These are phyloP conservation scores for Entelexis sorbosivorans DNA, from an alignment of 1,139 yeast genomes.

Conservation along the genomic window DNA sequence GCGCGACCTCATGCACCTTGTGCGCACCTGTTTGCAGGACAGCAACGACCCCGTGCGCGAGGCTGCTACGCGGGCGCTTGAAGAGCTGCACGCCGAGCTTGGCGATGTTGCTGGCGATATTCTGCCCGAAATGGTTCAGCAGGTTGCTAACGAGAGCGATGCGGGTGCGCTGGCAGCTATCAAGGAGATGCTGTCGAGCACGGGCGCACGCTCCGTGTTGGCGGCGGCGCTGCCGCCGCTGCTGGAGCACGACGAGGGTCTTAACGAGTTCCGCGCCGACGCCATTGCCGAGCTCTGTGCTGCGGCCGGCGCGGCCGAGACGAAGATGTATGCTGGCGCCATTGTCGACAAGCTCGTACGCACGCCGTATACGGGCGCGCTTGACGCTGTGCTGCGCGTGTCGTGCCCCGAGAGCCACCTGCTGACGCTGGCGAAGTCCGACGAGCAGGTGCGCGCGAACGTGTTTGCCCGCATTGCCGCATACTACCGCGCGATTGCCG, in stretches of 20 bases:
- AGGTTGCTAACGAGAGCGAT: slow-evolving; percentile 54
- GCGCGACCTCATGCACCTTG: slow-evolving; percentile 57
- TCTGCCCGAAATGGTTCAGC: slow-evolving; percentile 66
- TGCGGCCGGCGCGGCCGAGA: slow-evolving; percentile 71
- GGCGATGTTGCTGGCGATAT: slow-evolving; percentile 85
- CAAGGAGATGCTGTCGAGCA: slow-evolving; percentile 84
- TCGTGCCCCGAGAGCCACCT: slow-evolving; percentile 71
- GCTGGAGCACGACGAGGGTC: slow-evolving; percentile 51
- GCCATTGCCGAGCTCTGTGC: slow-evolving; percentile 83
- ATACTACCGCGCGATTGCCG: slow-evolving; percentile 35
- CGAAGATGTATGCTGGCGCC: slow-evolving; percentile 30
- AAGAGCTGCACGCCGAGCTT: slow-evolving; percentile 64
- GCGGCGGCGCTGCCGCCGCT: slow-evolving; percentile 85
- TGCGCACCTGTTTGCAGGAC: slow-evolving; percentile 72
- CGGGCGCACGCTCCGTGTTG: slow-evolving; percentile 73
- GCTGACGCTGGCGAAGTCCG: slow-evolving; percentile 63
- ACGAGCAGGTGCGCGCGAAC: slow-evolving; percentile 57
- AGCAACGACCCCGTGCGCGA: slow-evolving; percentile 59
- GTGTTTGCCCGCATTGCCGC: slow-evolving; percentile 59
- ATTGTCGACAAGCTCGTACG: slow-evolving; percentile 21
- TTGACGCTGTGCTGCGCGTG: slow-evolving; percentile 63
- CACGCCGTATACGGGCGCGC: slow-evolving; percentile 34
- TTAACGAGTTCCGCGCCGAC: slow-evolving; percentile 70
- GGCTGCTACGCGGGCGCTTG: slow-evolving; percentile 88
- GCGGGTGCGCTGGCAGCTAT: slow-evolving; percentile 73